phyloP scores from a whole-genome alignment of 106 monocot genomes.

The Allium fistulosum region DNA sequence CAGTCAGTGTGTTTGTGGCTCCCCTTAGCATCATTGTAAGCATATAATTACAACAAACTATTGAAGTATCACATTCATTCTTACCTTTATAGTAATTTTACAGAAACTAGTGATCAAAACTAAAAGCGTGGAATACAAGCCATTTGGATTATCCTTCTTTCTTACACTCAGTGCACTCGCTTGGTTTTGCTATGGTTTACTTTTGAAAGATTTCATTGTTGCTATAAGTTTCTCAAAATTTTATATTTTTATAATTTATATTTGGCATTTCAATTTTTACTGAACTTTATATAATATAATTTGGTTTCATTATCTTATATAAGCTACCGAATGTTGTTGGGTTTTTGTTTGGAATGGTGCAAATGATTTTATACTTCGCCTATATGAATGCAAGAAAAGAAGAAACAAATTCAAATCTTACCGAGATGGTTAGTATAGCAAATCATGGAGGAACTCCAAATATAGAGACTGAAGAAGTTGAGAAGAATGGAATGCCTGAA shows the following conservation, averaged over 20 bases:
- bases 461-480: not conserved
- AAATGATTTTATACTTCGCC: slow-evolving; percentile 50
- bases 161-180: slow-evolving; percentile 58
- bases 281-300: not conserved
- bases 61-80: too few species aligned
- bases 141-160: slow-evolving; percentile 63
- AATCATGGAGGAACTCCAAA: not conserved
- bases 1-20: slow-evolving; percentile 39
- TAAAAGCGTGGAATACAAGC: slow-evolving; percentile 72
- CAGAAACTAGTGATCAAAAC: slow-evolving; percentile 64
- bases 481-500: slow-evolving; percentile 1
- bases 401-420: slow-evolving; percentile 4
- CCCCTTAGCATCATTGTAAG: slow-evolving; percentile 49
- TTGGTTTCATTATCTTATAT: not conserved
- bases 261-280: not conserved
- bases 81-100: not conserved
- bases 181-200: slow-evolving; percentile 63
- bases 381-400: slow-evolving; percentile 29
- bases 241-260: not conserved
- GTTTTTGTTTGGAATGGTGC: slow-evolving; percentile 42
- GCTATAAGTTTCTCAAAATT: slow-evolving; percentile 21
- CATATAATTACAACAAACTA: not conserved
- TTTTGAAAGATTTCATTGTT: slow-evolving; percentile 35
- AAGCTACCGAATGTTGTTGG: slow-evolving; percentile 70
- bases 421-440: not conserved